Conservation (phyloP, 2,329 filamentous ascomycete genomes). For the Exserohilum rostratum region DNA sequence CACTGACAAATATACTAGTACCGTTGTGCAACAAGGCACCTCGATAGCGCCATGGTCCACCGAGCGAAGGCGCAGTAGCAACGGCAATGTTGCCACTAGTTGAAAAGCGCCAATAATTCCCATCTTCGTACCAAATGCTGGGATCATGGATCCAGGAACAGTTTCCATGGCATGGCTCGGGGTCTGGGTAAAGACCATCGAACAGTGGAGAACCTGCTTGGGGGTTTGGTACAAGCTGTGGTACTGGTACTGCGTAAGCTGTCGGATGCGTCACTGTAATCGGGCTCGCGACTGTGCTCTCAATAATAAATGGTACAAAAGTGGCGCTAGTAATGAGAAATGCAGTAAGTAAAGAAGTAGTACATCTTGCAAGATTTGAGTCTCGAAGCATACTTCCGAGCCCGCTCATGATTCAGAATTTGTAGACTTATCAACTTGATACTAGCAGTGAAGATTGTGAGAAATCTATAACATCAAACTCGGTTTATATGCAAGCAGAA, state of each 20-base stretch:
- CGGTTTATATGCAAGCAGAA: neutral
- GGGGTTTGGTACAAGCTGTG: neutral
- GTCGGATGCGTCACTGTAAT: neutral
- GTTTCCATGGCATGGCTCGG: slow-evolving; percentile 47
- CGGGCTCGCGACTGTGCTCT: slow-evolving; percentile 1
- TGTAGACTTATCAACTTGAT: neutral
- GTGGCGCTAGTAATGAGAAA: slow-evolving; percentile 18
- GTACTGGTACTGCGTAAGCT: neutral
- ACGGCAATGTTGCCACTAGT: slow-evolving; percentile 56
- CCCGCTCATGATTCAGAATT: neutral
- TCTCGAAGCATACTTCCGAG: neutral
- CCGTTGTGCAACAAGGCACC: slow-evolving; percentile 52
- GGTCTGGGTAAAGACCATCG: slow-evolving; percentile 32
- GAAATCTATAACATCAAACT: neutral
- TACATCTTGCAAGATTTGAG: slow-evolving; percentile 7
- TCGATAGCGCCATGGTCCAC: slow-evolving; percentile 55
- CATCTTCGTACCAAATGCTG: slow-evolving; percentile 52
- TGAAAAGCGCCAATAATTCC: slow-evolving; percentile 58
- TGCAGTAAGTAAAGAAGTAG: slow-evolving; percentile 15
- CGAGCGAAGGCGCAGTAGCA: slow-evolving; percentile 51
- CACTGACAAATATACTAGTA: slow-evolving; percentile 50
- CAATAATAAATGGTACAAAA: slow-evolving; percentile 20
- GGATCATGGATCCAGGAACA: slow-evolving; percentile 55
- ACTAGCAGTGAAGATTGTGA: neutral
- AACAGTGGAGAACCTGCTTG: slow-evolving; percentile 1